Evolutionary conservation across 179 eudicot species (phyloP).

Genomic region (Sideroxylon spinosum): DNA sequence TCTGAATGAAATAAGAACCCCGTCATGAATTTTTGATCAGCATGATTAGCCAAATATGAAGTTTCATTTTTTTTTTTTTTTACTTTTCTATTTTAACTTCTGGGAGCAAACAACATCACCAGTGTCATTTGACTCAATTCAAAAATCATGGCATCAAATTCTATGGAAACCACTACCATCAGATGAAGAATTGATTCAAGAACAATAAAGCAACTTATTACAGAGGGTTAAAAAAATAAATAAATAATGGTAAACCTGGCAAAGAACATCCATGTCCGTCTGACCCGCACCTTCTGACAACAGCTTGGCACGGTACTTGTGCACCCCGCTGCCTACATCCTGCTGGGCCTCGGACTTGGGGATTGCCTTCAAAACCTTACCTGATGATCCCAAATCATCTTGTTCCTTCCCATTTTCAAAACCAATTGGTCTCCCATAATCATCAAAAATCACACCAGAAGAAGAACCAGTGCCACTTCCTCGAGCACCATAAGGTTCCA

Average conservation of each 20-base stretch:
- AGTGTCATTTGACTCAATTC: background rate
- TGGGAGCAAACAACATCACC: background rate
- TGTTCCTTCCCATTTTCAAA: constrained; percentile 30
- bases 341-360: constrained; percentile 48
- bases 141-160: background rate
- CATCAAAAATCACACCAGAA: constrained; percentile 61
- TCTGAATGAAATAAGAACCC: constrained; percentile 33
- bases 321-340: constrained; percentile 57
- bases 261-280: constrained; percentile 77
- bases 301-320: constrained; percentile 73
- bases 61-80: too few species aligned
- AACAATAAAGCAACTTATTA: too few species aligned
- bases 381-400: constrained; percentile 22
- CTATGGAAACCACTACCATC: background rate
- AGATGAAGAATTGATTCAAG: too few species aligned
- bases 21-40: background rate
- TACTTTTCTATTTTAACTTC: background rate
- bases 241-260: constrained; percentile 47
- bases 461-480: constrained; percentile 29
- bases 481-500: constrained; percentile 58
- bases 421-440: constrained; percentile 80
- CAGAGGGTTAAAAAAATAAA: background rate
- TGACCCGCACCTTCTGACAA: constrained; percentile 77
- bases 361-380: constrained; percentile 53
- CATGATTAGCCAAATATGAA: too few species aligned